A percentile compares a stretch with the other conserved stretches of the same genome.
Evolutionary conservation across 495 filamentous ascomycete genomes (phyloP).

Genomic region (Neurospora intermedia): DNA sequence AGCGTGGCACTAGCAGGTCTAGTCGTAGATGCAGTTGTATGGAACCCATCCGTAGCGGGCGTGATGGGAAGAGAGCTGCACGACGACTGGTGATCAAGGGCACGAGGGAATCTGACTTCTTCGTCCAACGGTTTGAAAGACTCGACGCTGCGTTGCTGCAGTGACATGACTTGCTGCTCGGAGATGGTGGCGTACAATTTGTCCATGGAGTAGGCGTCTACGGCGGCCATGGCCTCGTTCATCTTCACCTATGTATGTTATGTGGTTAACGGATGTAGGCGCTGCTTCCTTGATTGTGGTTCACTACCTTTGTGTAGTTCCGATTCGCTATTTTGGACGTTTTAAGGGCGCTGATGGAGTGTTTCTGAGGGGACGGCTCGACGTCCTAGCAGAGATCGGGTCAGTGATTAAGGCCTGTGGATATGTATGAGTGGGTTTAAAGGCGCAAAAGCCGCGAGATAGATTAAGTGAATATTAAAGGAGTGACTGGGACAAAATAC

Average conservation of each 20-base stretch:
- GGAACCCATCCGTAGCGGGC: conserved; percentile 43
- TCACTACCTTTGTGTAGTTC: conserved; percentile 31
- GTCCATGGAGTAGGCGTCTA: conserved; percentile 40
- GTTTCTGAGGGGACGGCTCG: conserved; percentile 23
- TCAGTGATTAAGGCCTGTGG: neutral
- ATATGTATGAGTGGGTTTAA: neutral
- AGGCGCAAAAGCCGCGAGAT: neutral
- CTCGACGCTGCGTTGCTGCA: conserved; percentile 38
- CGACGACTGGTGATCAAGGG: conserved; percentile 36
- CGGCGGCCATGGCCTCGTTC: conserved; percentile 25
- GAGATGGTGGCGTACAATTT: conserved; percentile 55
- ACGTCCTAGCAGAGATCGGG: neutral
- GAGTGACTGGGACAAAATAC: neutral
- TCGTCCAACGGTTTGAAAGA: conserved; percentile 35
- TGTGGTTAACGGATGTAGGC: neutral
- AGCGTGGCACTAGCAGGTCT: conserved; percentile 35
- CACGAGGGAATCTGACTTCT: conserved; percentile 19
- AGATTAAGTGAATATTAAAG: neutral
- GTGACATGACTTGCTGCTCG: conserved; percentile 50
- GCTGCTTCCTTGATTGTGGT: conserved; percentile 26
- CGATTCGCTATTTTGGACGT: conserved; percentile 42
- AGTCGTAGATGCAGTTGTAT: conserved; percentile 32
- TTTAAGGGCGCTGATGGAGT: conserved; percentile 30
- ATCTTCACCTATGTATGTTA: conserved; percentile 24
- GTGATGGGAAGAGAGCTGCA: conserved; percentile 46